These are phyloP conservation scores for Manihot esculenta DNA, from an alignment of 441 rosid species.

Conservation along the genomic window DNA sequence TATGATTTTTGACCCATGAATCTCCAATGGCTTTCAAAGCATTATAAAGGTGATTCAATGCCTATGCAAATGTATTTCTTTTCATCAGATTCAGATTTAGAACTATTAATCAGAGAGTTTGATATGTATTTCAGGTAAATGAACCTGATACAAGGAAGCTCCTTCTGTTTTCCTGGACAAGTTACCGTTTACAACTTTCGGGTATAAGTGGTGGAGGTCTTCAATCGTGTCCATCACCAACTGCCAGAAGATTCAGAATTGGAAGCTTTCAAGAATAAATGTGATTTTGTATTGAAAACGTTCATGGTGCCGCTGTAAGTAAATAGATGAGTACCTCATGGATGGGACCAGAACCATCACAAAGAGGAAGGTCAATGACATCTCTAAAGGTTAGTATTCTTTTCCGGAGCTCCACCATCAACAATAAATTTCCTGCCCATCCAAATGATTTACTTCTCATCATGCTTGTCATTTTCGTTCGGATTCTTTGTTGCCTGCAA, in stretches of 20 bases:
- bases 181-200: not conserved
- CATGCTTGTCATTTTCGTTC: not conserved
- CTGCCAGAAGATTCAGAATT: conserved; percentile 27
- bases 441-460: not conserved
- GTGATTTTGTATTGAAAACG: not conserved
- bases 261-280: conserved; percentile 9
- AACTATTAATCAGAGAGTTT: not conserved
- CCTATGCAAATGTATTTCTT: conserved; percentile 32
- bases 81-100: not conserved
- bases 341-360: conserved; percentile 42
- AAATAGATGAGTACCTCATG: conserved; percentile 35
- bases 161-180: conserved; percentile 7
- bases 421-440: not conserved
- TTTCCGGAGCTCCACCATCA: not conserved
- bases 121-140: not conserved
- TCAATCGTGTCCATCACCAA: conserved; percentile 55
- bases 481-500: not conserved
- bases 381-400: conserved; percentile 48
- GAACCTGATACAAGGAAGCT: conserved; percentile 18
- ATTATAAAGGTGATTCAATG: conserved; percentile 47
- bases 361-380: conserved; percentile 56
- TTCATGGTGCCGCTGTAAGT: not conserved
- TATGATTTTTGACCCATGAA: conserved; percentile 50
- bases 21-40: conserved; percentile 65
- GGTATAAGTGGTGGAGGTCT: conserved; percentile 57